Conservation (phyloP, 2,329 filamentous ascomycete genomes). For the Harringtonia lauricola region DNA sequence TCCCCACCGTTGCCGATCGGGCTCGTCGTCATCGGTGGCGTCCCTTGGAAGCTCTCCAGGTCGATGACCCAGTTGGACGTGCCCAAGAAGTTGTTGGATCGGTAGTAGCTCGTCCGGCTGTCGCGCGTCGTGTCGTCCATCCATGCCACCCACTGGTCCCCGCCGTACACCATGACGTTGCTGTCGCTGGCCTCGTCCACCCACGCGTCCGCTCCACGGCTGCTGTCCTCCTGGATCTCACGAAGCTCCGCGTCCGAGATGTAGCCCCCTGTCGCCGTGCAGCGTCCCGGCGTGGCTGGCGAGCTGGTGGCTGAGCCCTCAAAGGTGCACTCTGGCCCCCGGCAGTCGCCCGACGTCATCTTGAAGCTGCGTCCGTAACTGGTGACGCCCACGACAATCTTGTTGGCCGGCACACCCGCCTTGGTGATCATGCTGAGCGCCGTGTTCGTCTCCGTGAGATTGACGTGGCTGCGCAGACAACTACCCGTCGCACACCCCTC, state of each 20-base stretch:
- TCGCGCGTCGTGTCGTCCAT: slow-evolving; percentile 11
- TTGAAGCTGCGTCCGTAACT: slow-evolving; percentile 23
- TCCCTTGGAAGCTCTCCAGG: slow-evolving; percentile 6
- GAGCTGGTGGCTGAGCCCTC: slow-evolving; percentile 17
- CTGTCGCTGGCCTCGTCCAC: slow-evolving; percentile 7
- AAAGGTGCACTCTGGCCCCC: slow-evolving; percentile 20
- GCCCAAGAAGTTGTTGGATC: slow-evolving; percentile 9
- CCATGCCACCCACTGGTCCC: slow-evolving; percentile 11
- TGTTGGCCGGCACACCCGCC: slow-evolving; percentile 16
- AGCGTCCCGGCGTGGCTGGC: slow-evolving; percentile 18
- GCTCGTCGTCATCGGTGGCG: no score
- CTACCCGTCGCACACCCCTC: slow-evolving; percentile 19
- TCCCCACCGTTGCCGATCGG: no score
- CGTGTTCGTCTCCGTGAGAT: slow-evolving; percentile 22
- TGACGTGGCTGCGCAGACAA: slow-evolving; percentile 24
- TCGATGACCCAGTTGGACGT: slow-evolving; percentile 17
- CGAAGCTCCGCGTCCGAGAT: slow-evolving; percentile 26
- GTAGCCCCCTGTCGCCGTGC: slow-evolving; percentile 26
- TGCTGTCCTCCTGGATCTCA: slow-evolving; percentile 2
- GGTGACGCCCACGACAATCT: slow-evolving; percentile 20
- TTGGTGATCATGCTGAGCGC: slow-evolving; percentile 27
- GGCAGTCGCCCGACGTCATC: slow-evolving; percentile 20
- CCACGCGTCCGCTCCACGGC: neutral
- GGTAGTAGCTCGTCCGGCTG: slow-evolving; percentile 7
- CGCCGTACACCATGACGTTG: slow-evolving; percentile 9